Base-by-base conservation (phyloP, 2,329 filamentous ascomycete genomes). In the Penicillium sp. region DNA sequence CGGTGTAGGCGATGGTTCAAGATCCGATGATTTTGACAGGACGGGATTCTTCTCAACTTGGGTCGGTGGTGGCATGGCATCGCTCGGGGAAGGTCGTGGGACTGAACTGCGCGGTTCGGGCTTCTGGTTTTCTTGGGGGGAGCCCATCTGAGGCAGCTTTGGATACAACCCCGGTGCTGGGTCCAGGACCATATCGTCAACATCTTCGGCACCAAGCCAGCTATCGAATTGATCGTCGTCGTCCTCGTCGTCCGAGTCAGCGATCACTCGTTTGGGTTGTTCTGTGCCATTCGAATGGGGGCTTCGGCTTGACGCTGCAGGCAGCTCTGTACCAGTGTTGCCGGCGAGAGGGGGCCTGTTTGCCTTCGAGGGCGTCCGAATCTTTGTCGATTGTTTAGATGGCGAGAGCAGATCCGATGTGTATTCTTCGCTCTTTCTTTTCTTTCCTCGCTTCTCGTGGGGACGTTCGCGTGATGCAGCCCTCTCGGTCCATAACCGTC, bases 341-440 rank as follows among this genome's bases (percentile, higher is more conserved):
- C 46, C 36, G 34, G 47, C 36, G 12, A 41, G 44, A 10, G 50
- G 26, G 26, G 51, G 30, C 18, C 34, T 34, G 33, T 33, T 46
- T n/a, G 50, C 48, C 24, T 56, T 53, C 12, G 56, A 56, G 15
- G 61, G 60, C n/a, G 60, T 66, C 32, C 61, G 62, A 10, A 58
- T 49, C 49, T 63, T 67, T 3, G 59, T 55, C 12, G 54, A 39
- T 51, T 63, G 54, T 24, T 67, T 68, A n/a, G 58, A 64, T 2
- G 72, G 66, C 2, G 69, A 71, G 5, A 64, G 51, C 18, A 73
- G 61, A 50, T 75, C 72, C 5, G 67, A 70, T 30, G 68, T 64
- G 49, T 76, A 75, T 51, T 79, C 78, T 18, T 78, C 72, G 54
- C 77, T 80, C 60, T 78, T 80, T 44, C 78, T 68, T 60, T 80